Evolutionary conservation across 2,329 filamentous ascomycete genomes (phyloP).

Genomic region (Sclerotinia minor): DNA sequence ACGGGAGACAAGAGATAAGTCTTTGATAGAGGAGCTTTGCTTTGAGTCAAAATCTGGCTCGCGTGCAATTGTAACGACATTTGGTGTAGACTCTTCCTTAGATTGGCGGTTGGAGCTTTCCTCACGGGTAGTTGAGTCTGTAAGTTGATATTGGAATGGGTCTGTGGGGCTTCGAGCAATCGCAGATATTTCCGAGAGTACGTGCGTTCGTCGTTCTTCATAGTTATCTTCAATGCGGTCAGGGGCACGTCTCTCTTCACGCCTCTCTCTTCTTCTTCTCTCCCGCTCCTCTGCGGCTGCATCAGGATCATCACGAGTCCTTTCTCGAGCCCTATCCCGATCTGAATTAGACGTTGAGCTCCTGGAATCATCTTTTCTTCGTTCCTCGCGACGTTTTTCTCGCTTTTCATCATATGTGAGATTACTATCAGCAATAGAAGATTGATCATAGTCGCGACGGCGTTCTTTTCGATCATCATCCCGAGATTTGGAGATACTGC

Average conservation of each 20-base stretch:
- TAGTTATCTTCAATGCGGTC: conserved; percentile 29
- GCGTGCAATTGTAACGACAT: conserved; percentile 54
- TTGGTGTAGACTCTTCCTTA: conserved; percentile 42
- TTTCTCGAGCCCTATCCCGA: conserved; percentile 37
- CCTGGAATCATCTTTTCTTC: conserved; percentile 29
- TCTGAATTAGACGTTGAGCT: conserved; percentile 30
- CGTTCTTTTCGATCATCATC: conserved; percentile 33
- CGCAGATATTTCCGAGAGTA: conserved; percentile 37
- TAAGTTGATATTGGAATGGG: conserved; percentile 60
- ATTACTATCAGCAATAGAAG: conserved; percentile 27
- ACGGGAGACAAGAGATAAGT: conserved; percentile 25
- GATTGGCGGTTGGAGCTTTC: conserved; percentile 26
- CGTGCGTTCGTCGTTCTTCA: conserved; percentile 36
- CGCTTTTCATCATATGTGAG: conserved; percentile 17
- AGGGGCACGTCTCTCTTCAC: conserved; percentile 37
- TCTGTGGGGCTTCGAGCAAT: conserved; percentile 42
- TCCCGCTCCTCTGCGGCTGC: conserved; percentile 38
- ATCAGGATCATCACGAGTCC: conserved; percentile 37
- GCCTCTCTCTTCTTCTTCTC: conserved; percentile 42
- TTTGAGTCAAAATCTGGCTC: conserved; percentile 48
- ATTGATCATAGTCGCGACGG: conserved; percentile 19
- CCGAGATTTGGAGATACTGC: conserved; percentile 33
- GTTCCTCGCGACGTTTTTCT: conserved; percentile 33
- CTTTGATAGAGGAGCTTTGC: conserved; percentile 36
- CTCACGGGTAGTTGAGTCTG: conserved; percentile 49